These are phyloP conservation scores for Lobosporangium transversale DNA, from an alignment of 192 early-diverging fungal genomes.

Conservation along the genomic window DNA sequence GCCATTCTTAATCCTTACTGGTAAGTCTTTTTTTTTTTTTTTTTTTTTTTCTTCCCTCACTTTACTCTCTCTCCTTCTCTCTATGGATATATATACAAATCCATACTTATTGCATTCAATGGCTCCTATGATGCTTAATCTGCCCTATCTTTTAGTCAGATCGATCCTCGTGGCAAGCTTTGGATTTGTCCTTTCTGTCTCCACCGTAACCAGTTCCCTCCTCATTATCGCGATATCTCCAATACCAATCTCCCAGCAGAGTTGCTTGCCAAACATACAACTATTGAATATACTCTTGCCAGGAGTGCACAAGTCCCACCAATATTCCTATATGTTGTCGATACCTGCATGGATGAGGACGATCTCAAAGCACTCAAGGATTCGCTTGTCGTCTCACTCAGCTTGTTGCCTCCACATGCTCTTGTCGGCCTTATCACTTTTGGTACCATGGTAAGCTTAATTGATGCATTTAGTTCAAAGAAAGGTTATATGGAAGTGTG, in stretches of 20 bases:
- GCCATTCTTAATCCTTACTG: constrained; percentile 98
- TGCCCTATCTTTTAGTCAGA: constrained; percentile 72
- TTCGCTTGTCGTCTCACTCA: constrained; percentile 88
- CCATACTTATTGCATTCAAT: too few species aligned
- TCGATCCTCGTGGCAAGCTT: constrained; percentile 93
- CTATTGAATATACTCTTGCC: constrained; percentile 95
- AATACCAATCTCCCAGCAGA: constrained; percentile 93
- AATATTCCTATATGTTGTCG: constrained; percentile 96
- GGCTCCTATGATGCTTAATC: too few species aligned
- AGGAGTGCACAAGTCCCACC: constrained; percentile 90
- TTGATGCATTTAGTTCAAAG: neutral
- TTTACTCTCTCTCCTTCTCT: neutral
- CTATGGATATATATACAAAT: too few species aligned
- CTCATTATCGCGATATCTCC: constrained; percentile 97
- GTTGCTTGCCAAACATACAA: constrained; percentile 89
- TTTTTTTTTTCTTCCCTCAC: neutral
- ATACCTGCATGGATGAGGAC: constrained; percentile 95
- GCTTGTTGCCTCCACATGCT: constrained; percentile 90
- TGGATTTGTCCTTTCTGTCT: constrained; percentile 99
- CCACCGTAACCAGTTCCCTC: constrained; percentile 95
- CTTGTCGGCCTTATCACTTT: constrained; percentile 96
- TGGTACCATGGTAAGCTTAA: constrained; percentile 88
- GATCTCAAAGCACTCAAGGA: constrained; percentile 97
- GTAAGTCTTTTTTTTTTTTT: constrained; percentile 57
- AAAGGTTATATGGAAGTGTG: neutral